Evolutionary conservation across 2,329 filamentous ascomycete genomes (phyloP), one percentile per base, ranked within the genome.

Genomic region (Xylariaceae sp.): DNA sequence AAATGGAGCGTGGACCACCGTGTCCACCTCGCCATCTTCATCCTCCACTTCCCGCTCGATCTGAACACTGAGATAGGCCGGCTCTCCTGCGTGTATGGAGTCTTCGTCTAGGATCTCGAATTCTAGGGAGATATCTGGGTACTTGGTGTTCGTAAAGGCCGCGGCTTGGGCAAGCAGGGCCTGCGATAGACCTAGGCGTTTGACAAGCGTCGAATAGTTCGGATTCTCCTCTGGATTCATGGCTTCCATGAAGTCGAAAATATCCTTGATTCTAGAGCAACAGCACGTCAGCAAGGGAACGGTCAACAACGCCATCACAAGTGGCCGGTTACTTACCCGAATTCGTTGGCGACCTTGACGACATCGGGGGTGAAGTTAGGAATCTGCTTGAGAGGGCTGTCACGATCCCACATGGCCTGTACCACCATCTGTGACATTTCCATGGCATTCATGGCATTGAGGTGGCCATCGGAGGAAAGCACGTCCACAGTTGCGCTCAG

Each of bases 371-470:
- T 79, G 62, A 97, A 97, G 68, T 97, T 88, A 51, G 92, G 92
- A 57, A 98, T 96, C 65, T 98, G 92, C 69, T 96, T 96, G 51
- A 98, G 74, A 27, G 92, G 89, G 55, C 86, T 94, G 62, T 98
- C 92, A 41, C 89, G 85, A 66, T 98, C 90, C 92, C 92, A 98
- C 87, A 97, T 95, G 34, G 85, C 89, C 66, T 98, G 92, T 3
- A 98, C 89, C 37, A 94, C 87, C 92, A 98, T 98, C 60, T 98
- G 92, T 9, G 87, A 94, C 77, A 98, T 88, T 63, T 98, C 92
- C 90, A 98, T 98, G 18, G 92, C 92, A 55, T 84, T 89, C 83
- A 96, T 94, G 44, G 92, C 90, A 59, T 98, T 98, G 46, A 98
- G 74, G 55, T 96, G 88, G 11, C 90, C 92, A 54, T 98, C 89